Evolutionary conservation across 441 rosid genomes (phyloP), one percentile per base, ranked within the genome.

Genomic region (Hura crepitans): DNA sequence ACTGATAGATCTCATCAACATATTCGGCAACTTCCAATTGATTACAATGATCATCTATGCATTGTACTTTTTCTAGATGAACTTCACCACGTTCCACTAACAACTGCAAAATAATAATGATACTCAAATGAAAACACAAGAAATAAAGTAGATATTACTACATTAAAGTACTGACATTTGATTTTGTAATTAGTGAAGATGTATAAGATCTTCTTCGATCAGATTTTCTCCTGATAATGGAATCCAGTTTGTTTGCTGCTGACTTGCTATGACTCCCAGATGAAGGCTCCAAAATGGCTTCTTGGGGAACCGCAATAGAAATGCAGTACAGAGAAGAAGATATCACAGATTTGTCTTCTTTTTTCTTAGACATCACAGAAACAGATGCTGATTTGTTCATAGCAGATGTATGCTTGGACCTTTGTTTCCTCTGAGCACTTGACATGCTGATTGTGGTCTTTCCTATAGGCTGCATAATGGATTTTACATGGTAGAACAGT

Each of bases 21-120:
- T 94, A 94, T 74, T 92, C 96, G 74, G 99, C 96, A 69, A 92
- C 99, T 84, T 94, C 99, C 71, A 94, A 80, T 57, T 86, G 90
- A 84, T 90, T 92, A 75, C 81, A 79, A 63, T 77, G 76, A 83
- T 92, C 88, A 79, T 94, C 94, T 73, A 94, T 90, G 55, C 75
- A 81, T 37, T 91, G 94, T 74, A 87, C 83, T 66, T 81, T 80
- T 76, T 80, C 87, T 65, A 69, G 72, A 67, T 74, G 68, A 18
- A 70, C 77, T 63, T 88, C 86, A 65, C 85, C 81, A 76, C 78
- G 75, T 51, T 77, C 84, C 43, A 75, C 87, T 42, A 85, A 71
- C 23, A 86, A 75, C 97, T 91, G 82, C 80, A 83, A 77, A 74
- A 70, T 55, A 67, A 69, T 47, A 51, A 66, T 35, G 45, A 62